A percentile compares a stretch with the other conserved stretches of the same genome.
Conservation (phyloP, 2,329 filamentous ascomycete genomes). For the Alternaria incomplexa region DNA sequence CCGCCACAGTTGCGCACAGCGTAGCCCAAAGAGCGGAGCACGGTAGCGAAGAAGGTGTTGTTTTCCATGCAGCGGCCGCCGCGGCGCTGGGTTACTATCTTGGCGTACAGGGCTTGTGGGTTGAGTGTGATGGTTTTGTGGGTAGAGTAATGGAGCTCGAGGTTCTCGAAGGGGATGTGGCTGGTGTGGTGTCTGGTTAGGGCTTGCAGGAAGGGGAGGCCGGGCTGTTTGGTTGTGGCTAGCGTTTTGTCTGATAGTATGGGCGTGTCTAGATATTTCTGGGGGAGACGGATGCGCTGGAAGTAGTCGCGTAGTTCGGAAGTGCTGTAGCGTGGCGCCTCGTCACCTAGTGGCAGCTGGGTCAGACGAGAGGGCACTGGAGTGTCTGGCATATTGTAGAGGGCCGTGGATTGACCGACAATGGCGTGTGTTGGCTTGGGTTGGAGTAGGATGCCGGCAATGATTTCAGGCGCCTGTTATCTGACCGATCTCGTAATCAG, state of each 20-base stretch:
- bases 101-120: slow-evolving; percentile 54
- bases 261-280: not conserved
- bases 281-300: not conserved
- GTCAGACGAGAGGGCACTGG: not conserved
- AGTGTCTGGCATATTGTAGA: not conserved
- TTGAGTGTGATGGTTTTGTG: slow-evolving; percentile 52
- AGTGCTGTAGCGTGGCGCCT: not conserved
- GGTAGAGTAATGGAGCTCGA: slow-evolving; percentile 45
- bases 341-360: not conserved
- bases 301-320: not conserved
- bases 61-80: slow-evolving; percentile 66
- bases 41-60: slow-evolving; percentile 57
- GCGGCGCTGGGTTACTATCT: slow-evolving; percentile 51
- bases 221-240: not conserved
- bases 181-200: not conserved
- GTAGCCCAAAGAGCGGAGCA: slow-evolving; percentile 59
- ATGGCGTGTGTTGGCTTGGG: not conserved
- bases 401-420: not conserved
- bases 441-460: not conserved
- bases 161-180: slow-evolving; percentile 10
- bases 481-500: not conserved
- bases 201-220: not conserved
- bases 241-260: not conserved
- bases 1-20: slow-evolving; percentile 31
- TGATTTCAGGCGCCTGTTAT: not conserved